These are phyloP conservation scores for Neurospora sp. DNA, from an alignment of 495 filamentous ascomycete species.

Conservation along the genomic window DNA sequence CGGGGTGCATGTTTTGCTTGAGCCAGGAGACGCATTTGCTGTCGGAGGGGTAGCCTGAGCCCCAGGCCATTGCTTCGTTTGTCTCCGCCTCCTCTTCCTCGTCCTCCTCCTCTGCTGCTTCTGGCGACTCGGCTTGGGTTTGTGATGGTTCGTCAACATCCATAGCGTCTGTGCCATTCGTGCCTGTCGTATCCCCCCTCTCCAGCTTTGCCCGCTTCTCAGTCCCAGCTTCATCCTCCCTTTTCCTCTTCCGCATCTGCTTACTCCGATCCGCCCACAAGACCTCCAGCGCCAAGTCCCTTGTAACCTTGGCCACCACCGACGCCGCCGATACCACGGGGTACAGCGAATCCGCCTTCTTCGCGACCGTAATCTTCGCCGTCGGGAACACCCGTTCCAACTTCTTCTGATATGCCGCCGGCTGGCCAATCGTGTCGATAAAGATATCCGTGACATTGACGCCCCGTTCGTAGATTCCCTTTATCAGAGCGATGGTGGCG, in stretches of 20 bases:
- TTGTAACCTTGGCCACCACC: slow-evolving; percentile 90
- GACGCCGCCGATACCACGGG: slow-evolving; percentile 89
- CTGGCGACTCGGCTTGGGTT: slow-evolving; percentile 4
- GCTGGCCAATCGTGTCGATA: slow-evolving; percentile 87
- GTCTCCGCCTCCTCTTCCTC: slow-evolving; percentile 13
- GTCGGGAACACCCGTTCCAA: slow-evolving; percentile 78
- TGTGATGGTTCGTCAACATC: slow-evolving; percentile 12
- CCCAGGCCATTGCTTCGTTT: slow-evolving; percentile 45
- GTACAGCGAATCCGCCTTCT: slow-evolving; percentile 91
- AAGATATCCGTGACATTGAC: slow-evolving; percentile 83
- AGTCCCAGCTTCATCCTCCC: slow-evolving; percentile 3
- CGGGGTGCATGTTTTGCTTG: slow-evolving; percentile 72
- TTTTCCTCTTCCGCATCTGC: slow-evolving; percentile 8
- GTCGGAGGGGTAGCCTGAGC: slow-evolving; percentile 89
- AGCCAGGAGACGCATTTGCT: slow-evolving; percentile 72
- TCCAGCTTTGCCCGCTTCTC: background rate
- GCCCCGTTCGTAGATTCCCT: slow-evolving; percentile 57
- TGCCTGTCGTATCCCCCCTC: slow-evolving; percentile 10
- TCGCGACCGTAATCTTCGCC: slow-evolving; percentile 73
- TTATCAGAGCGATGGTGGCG: slow-evolving; percentile 78
- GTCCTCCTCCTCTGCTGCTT: slow-evolving; percentile 14
- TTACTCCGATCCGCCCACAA: background rate
- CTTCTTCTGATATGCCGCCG: slow-evolving; percentile 70
- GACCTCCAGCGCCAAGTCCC: slow-evolving; percentile 78
- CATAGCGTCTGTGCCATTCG: slow-evolving; percentile 12